Conservation (phyloP, 352 stramenopile species). For the Bremia lactucae region DNA sequence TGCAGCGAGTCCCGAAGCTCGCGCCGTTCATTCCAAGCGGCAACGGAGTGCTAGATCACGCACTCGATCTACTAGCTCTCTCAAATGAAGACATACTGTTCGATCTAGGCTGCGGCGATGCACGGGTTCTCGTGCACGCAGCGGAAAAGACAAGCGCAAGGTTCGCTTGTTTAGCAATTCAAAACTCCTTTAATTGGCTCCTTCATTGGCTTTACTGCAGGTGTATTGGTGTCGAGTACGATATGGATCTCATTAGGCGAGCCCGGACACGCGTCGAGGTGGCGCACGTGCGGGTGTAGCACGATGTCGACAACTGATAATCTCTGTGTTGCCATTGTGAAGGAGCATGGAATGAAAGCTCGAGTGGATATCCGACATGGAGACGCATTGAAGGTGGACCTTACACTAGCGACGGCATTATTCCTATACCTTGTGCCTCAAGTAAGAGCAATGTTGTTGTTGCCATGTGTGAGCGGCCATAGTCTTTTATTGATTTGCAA, state of each 20-base stretch:
- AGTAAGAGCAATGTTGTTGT: conserved; percentile 21
- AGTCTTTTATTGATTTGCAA: not conserved
- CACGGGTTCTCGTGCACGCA: conserved; percentile 53
- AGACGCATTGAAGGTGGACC: conserved; percentile 49
- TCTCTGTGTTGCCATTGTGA: conserved; percentile 2
- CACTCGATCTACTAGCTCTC: conserved; percentile 56
- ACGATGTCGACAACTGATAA: conserved; percentile 1
- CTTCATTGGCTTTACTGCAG: too few species aligned
- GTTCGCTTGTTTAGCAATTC: conserved; percentile 5
- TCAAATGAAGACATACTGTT: conserved; percentile 45
- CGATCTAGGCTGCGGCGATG: conserved; percentile 73
- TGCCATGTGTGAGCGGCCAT: conserved; percentile 5
- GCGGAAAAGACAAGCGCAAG: conserved; percentile 32
- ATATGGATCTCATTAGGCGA: conserved; percentile 41
- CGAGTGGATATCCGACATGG: conserved; percentile 50
- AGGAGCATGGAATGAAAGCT: conserved; percentile 32
- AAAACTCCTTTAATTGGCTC: not conserved
- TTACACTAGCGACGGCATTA: conserved; percentile 48
- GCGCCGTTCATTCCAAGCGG: conserved; percentile 74
- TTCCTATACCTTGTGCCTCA: conserved; percentile 79
- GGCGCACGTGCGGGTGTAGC: not conserved
- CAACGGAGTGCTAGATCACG: conserved; percentile 45
- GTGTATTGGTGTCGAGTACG: conserved; percentile 72
- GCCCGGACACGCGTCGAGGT: conserved; percentile 37
- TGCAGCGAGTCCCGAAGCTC: conserved; percentile 39